phyloP scores from a whole-genome alignment of 2,329 filamentous ascomycete genomes.

The Cladosporium sphaerospermum region DNA sequence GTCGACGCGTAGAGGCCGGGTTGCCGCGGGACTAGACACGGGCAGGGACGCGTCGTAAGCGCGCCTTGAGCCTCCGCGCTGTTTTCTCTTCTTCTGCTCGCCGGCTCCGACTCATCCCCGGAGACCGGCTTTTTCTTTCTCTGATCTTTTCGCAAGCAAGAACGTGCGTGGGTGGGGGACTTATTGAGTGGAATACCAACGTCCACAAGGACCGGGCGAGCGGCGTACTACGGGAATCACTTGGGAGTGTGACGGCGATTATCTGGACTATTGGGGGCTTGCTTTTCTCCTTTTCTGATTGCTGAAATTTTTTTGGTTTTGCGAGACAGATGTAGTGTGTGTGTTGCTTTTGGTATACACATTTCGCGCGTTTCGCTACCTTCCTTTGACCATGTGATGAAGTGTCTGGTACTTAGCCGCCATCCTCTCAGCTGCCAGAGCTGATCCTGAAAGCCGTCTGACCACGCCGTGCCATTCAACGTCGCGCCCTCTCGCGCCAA shows the following conservation, averaged over 20 bases:
- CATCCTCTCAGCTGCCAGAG: too few species aligned
- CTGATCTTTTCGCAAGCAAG: neutral
- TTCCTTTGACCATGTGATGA: too few species aligned
- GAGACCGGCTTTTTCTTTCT: neutral
- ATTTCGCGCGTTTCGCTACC: too few species aligned
- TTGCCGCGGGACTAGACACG: neutral
- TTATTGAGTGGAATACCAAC: constrained; percentile 8
- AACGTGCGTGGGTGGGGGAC: neutral
- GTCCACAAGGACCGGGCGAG: neutral
- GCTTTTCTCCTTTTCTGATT: constrained; percentile 6
- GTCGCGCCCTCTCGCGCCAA: too few species aligned
- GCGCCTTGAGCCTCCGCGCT: too few species aligned
- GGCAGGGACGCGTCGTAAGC: neutral
- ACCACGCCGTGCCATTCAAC: too few species aligned
- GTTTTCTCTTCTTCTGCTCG: neutral
- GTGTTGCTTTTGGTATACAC: too few species aligned
- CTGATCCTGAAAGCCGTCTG: too few species aligned
- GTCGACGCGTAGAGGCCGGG: constrained; percentile 30
- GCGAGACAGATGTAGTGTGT: neutral
- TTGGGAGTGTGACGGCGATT: constrained; percentile 8
- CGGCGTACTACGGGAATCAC: constrained; percentile 5
- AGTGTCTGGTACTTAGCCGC: too few species aligned
- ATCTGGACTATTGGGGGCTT: constrained; percentile 10
- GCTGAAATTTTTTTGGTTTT: neutral
- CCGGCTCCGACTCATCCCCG: too few species aligned